Evolutionary conservation across 2,329 filamentous ascomycete species (phyloP), one percentile per base, ranked within the genome.

Genomic region (Epichloe brachyelytri): DNA sequence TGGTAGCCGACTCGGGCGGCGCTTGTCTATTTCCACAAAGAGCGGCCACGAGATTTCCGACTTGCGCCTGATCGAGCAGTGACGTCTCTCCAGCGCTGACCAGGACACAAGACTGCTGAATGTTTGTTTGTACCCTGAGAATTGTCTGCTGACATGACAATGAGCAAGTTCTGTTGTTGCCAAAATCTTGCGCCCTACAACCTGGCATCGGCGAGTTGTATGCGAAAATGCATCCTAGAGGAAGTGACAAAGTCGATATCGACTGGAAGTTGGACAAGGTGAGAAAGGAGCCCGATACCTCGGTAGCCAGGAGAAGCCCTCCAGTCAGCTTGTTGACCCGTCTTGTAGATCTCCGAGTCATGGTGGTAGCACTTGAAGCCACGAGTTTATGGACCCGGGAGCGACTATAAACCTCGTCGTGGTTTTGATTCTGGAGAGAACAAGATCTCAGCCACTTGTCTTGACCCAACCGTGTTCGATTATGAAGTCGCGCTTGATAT

Each of bases 131-230:
- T n/a, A 59, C 57, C 7, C 53, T 53, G 19, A 51, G 37, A 43
- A 70, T 53, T 2, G 59, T 65, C 7, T 54, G 53, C 40, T 60
- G 60, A 54, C 73, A 75, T 3, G 50, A 52, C 4, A 52, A 38
- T 15, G 71, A 73, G 58, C 73, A 75, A 2, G 56, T 56, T 12
- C 55, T 62, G 37, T 62, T 63, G 2, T 50, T 50, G 26, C 41
- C 30, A 20, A 73, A 73, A 56, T 74, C 71, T 50, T 50, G 30
- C 3, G 56, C 36, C 4, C 48, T 51, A 58, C 72, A 75, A 47
- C 64, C 63, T n/a, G 51, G 41, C 26, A 75, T 65, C 5, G 65
- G 65, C 5, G 62, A 60, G 55, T 70, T 68, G 60, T 75, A 75
- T 36, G 68, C 70, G 38, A 65, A 56, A 14, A 67, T 59, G 56